A percentile compares a stretch with the other conserved stretches of the same genome.
These are phyloP conservation scores for Colletotrichum sublineola DNA, from an alignment of 2,329 filamentous ascomycete genomes.

Conservation along the genomic window DNA sequence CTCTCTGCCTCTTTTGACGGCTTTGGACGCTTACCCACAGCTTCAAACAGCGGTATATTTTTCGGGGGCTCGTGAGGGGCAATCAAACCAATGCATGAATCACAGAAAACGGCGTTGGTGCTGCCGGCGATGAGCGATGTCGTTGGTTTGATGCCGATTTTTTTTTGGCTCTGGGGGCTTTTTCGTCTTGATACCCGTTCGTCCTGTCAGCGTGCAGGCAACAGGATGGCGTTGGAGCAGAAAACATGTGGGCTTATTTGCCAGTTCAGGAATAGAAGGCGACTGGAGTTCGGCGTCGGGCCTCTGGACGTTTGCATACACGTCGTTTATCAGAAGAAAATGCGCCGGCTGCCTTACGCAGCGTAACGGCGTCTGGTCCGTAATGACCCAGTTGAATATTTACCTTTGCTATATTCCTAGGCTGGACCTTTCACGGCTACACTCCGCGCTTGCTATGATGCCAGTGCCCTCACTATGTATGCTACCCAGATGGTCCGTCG, in stretches of 20 bases:
- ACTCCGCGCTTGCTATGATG: neutral
- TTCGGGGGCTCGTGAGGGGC: constrained; percentile 17
- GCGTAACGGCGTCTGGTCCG: constrained; percentile 7
- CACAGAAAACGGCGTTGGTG: neutral
- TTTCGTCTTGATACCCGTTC: constrained; percentile 15
- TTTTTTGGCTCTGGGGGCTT: constrained; percentile 37
- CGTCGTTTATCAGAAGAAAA: constrained; percentile 6
- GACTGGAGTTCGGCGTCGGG: constrained; percentile 24
- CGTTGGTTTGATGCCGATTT: constrained; percentile 15
- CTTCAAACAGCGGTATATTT: constrained; percentile 26
- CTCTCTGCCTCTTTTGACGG: constrained; percentile 23
- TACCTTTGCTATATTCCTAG: neutral
- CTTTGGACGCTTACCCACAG: constrained; percentile 38
- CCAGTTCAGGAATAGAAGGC: constrained; percentile 24
- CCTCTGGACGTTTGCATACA: constrained; percentile 33
- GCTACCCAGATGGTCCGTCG: neutral
- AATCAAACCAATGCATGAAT: neutral
- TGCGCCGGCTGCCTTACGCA: constrained; percentile 11
- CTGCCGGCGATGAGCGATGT: constrained; percentile 3
- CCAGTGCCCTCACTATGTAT: neutral
- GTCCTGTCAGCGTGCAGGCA: constrained; percentile 3
- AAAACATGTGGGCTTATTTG: constrained; percentile 10
- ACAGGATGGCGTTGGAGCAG: constrained; percentile 33
- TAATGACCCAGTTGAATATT: constrained; percentile 1
- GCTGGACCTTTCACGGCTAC: neutral